Evolutionary conservation across 352 stramenopile genomes (phyloP).

Genomic region (Globisporangium carolinianum): DNA sequence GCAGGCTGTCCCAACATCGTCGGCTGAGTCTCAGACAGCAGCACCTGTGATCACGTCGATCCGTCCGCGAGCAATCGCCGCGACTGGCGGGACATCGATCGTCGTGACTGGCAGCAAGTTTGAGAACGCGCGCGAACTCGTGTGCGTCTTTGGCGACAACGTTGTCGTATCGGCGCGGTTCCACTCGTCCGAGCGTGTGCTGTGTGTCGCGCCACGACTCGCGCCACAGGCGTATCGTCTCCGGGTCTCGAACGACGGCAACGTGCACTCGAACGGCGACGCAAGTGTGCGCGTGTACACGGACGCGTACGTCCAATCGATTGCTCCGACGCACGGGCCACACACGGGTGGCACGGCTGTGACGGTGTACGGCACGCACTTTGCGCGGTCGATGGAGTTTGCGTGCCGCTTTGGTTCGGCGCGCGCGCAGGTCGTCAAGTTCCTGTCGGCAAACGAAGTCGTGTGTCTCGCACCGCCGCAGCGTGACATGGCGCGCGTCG

Average conservation of each 20-base stretch:
- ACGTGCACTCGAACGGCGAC: slow-evolving; percentile 47
- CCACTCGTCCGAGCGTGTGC: slow-evolving; percentile 33
- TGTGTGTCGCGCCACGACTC: slow-evolving; percentile 58
- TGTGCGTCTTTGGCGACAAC: slow-evolving; percentile 77
- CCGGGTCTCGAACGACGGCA: slow-evolving; percentile 77
- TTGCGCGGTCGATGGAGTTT: slow-evolving; percentile 41
- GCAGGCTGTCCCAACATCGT: neutral
- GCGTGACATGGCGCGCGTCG: slow-evolving; percentile 24
- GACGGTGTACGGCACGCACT: slow-evolving; percentile 81
- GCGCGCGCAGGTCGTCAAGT: slow-evolving; percentile 42
- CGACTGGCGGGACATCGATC: slow-evolving; percentile 56
- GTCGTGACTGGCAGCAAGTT: slow-evolving; percentile 78
- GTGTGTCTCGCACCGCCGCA: slow-evolving; percentile 57
- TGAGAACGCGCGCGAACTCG: slow-evolving; percentile 50
- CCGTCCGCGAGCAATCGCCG: slow-evolving; percentile 2
- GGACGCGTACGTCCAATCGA: slow-evolving; percentile 57
- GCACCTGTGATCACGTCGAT: slow-evolving; percentile 17
- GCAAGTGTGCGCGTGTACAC: slow-evolving; percentile 66
- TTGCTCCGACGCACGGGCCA: slow-evolving; percentile 67
- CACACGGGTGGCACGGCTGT: slow-evolving; percentile 73
- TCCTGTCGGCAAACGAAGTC: slow-evolving; percentile 62
- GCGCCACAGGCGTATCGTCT: slow-evolving; percentile 50
- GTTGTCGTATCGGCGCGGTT: slow-evolving; percentile 37
- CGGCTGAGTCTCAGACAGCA: neutral
- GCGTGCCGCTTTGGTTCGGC: slow-evolving; percentile 77